A percentile compares a stretch with the other conserved stretches of the same genome.
phyloP scores from a whole-genome alignment of 1,284 basidiomycete species.

The Hymenochaete sp. region DNA sequence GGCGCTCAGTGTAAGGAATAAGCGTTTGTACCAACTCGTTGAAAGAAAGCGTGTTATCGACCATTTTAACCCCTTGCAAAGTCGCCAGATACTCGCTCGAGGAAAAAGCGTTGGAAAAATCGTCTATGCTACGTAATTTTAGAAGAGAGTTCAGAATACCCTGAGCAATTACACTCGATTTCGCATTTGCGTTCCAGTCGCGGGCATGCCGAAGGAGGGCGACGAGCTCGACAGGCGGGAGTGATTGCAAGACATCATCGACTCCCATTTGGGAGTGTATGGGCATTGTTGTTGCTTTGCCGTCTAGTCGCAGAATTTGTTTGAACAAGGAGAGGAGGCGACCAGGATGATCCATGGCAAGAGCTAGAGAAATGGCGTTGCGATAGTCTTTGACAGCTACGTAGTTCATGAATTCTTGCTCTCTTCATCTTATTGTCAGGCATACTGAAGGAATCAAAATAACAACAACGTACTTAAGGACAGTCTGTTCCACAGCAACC shows the following conservation, averaged over 20 bases:
- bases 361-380: constrained; percentile 83
- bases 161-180: constrained; percentile 84
- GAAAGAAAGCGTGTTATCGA: constrained; percentile 36
- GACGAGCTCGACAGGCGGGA: constrained; percentile 68
- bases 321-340: constrained; percentile 79
- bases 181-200: constrained; percentile 91
- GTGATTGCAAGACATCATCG: constrained; percentile 73
- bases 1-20: constrained; percentile 91
- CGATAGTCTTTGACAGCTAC: constrained; percentile 84
- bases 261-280: constrained; percentile 57
- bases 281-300: constrained; percentile 19
- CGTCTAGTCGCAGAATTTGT: constrained; percentile 32
- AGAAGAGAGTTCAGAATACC: constrained; percentile 76
- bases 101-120: constrained; percentile 66
- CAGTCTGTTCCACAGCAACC: constrained; percentile 57
- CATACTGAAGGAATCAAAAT: neutral
- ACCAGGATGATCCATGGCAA: constrained; percentile 90
- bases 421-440: constrained; percentile 38
- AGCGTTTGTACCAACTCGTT: constrained; percentile 79
- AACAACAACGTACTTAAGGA: constrained; percentile 58
- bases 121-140: constrained; percentile 63
- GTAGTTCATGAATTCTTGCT: constrained; percentile 94
- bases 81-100: constrained; percentile 13
- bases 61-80: constrained; percentile 24
- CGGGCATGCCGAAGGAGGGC: constrained; percentile 78